These are phyloP conservation scores for Aspergillus spinulosporus DNA, from an alignment of 2,329 filamentous ascomycete genomes.

Conservation along the genomic window DNA sequence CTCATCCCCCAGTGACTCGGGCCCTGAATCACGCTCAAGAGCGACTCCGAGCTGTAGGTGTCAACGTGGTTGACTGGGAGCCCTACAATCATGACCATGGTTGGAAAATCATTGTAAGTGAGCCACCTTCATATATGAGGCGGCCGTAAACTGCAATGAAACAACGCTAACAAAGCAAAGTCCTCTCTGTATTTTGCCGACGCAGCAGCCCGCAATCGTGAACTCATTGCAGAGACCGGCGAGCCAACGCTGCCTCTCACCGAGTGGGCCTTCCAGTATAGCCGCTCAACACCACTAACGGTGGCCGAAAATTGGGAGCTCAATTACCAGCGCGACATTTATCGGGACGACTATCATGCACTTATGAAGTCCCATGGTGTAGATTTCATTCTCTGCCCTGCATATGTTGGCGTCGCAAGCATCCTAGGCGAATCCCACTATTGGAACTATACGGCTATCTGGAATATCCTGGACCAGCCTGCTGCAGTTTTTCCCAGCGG, in stretches of 20 bases:
- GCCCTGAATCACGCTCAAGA: slow-evolving; percentile 26
- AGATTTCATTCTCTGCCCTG: slow-evolving; percentile 35
- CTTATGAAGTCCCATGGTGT: slow-evolving; percentile 31
- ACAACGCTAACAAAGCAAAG: slow-evolving; percentile 27
- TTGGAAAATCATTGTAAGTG: slow-evolving; percentile 37
- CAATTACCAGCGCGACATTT: slow-evolving; percentile 30
- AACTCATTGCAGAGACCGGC: slow-evolving; percentile 37
- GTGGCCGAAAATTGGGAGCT: slow-evolving; percentile 32
- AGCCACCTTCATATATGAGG: background rate
- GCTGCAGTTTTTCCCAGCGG: slow-evolving; percentile 33
- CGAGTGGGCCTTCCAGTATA: slow-evolving; percentile 39
- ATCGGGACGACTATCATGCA: slow-evolving; percentile 35
- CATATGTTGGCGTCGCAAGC: slow-evolving; percentile 30
- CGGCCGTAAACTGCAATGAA: background rate
- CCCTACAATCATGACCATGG: slow-evolving; percentile 36
- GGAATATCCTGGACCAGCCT: slow-evolving; percentile 36
- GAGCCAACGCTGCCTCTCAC: slow-evolving; percentile 51
- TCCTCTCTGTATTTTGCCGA: slow-evolving; percentile 53
- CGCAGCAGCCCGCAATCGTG: slow-evolving; percentile 36
- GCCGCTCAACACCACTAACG: slow-evolving; percentile 24
- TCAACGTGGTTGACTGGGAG: slow-evolving; percentile 44
- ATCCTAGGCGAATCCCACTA: slow-evolving; percentile 37
- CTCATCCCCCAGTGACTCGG: slow-evolving; percentile 65
- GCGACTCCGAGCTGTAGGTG: slow-evolving; percentile 45
- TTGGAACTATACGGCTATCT: slow-evolving; percentile 39